These are phyloP conservation scores for Microbotryum scabiosae DNA, from an alignment of 1,284 basidiomycete genomes.

Conservation along the genomic window DNA sequence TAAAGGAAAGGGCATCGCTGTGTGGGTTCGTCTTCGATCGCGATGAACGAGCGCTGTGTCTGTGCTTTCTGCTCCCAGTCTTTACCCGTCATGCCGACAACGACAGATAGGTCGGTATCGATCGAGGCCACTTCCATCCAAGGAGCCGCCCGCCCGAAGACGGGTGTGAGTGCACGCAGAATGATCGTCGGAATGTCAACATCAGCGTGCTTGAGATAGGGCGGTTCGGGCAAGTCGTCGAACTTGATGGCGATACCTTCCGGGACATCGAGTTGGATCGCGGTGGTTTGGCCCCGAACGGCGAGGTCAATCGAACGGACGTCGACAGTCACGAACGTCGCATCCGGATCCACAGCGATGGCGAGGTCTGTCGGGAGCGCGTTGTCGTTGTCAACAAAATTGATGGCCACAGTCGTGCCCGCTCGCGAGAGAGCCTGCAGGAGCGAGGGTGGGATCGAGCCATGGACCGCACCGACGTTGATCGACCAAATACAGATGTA, in stretches of 20 bases:
- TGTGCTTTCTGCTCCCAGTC: slow-evolving; percentile 52
- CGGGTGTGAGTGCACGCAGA: slow-evolving; percentile 35
- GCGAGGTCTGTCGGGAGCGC: slow-evolving; percentile 64
- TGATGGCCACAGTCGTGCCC: slow-evolving; percentile 54
- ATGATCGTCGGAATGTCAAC: slow-evolving; percentile 49
- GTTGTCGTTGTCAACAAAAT: slow-evolving; percentile 66
- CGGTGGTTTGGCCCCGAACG: slow-evolving; percentile 40
- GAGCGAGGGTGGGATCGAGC: slow-evolving; percentile 53
- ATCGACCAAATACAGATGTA: slow-evolving; percentile 90
- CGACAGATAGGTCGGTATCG: slow-evolving; percentile 52
- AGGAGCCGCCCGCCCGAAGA: slow-evolving; percentile 32
- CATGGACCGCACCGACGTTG: slow-evolving; percentile 54
- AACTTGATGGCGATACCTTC: slow-evolving; percentile 56
- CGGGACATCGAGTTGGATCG: slow-evolving; percentile 52
- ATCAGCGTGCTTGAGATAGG: slow-evolving; percentile 38
- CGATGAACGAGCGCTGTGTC: slow-evolving; percentile 58
- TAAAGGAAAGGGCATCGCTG: slow-evolving; percentile 44
- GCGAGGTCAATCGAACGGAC: slow-evolving; percentile 51
- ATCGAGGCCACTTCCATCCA: slow-evolving; percentile 64
- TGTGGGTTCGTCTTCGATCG: slow-evolving; percentile 61
- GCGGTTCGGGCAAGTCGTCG: slow-evolving; percentile 62
- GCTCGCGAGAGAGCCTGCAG: slow-evolving; percentile 50
- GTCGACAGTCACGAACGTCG: slow-evolving; percentile 62
- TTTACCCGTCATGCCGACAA: slow-evolving; percentile 58
- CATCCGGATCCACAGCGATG: slow-evolving; percentile 61